Conservation (phyloP, 768 basidiomycete species). For the Cytidiella melzeri region DNA sequence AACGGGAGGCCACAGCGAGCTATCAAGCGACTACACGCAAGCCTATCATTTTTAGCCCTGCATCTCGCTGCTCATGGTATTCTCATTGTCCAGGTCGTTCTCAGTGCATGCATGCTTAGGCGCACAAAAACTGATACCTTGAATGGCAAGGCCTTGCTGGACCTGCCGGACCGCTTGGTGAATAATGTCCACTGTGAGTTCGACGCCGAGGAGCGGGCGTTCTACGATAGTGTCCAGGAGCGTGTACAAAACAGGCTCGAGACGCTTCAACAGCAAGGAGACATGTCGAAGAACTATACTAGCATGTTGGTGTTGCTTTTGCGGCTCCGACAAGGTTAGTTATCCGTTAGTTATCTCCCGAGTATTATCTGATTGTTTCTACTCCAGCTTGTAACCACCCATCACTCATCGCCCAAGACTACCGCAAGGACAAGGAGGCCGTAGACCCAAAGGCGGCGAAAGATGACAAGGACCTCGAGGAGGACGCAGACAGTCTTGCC, state of each 20-base stretch:
- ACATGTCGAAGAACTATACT: constrained; percentile 56
- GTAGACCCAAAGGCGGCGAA: constrained; percentile 57
- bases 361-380: background rate
- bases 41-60: constrained; percentile 7
- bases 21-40: constrained; percentile 79
- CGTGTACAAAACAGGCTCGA: constrained; percentile 38
- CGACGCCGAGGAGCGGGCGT: constrained; percentile 65
- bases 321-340: constrained; percentile 81
- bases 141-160: constrained; percentile 78
- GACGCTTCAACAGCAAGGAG: constrained; percentile 50
- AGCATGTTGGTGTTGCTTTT: constrained; percentile 66
- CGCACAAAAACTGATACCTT: constrained; percentile 68
- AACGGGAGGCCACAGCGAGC: constrained; percentile 55
- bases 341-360: background rate
- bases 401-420: constrained; percentile 70
- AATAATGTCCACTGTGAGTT: constrained; percentile 74
- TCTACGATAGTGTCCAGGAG: constrained; percentile 60
- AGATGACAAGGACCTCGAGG: constrained; percentile 47
- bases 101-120: constrained; percentile 85
- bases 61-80: background rate
- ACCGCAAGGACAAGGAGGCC: constrained; percentile 68
- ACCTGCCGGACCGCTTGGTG: constrained; percentile 71
- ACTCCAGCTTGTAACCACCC: constrained; percentile 85
- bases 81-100: constrained; percentile 63
- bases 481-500: constrained; percentile 69